These are phyloP conservation scores for Caloboletus inedulis DNA, from an alignment of 1,284 basidiomycete species.

Conservation along the genomic window DNA sequence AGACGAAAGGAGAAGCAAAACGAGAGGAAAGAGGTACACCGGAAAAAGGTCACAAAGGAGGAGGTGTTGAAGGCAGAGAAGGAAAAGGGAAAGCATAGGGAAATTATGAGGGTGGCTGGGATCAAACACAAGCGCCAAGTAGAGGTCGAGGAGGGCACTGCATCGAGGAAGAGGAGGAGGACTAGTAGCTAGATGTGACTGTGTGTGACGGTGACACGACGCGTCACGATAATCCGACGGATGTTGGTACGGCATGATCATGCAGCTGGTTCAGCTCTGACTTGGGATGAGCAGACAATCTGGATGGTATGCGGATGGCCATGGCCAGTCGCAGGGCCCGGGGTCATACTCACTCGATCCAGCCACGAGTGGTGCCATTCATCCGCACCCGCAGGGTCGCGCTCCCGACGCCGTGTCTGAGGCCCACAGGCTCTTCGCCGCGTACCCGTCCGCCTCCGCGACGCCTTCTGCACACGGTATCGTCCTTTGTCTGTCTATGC, in stretches of 20 bases:
- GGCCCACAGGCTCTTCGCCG: conserved; percentile 57
- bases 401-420: conserved; percentile 50
- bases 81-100: conserved; percentile 77
- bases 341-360: conserved; percentile 20
- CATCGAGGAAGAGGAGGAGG: conserved; percentile 49
- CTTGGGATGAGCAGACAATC: conserved; percentile 24
- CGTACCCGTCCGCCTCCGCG: conserved; percentile 67
- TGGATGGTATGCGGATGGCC: conserved; percentile 29
- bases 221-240: conserved; percentile 15
- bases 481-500: conserved; percentile 9
- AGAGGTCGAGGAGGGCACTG: conserved; percentile 54
- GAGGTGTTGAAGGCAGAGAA: conserved; percentile 68
- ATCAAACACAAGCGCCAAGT: conserved; percentile 67
- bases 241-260: background rate
- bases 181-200: conserved; percentile 14
- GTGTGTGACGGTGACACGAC: conserved; percentile 24
- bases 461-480: conserved; percentile 68
- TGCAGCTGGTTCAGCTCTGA: conserved; percentile 1
- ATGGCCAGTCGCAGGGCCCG: conserved; percentile 8
- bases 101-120: conserved; percentile 71
- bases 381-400: conserved; percentile 12
- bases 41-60: conserved; percentile 70
- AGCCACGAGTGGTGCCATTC: background rate
- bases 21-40: conserved; percentile 59
- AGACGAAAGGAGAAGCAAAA: conserved; percentile 82